Base-by-base conservation (phyloP, 1,284 basidiomycete genomes). In the Ganoderma meredithae region DNA sequence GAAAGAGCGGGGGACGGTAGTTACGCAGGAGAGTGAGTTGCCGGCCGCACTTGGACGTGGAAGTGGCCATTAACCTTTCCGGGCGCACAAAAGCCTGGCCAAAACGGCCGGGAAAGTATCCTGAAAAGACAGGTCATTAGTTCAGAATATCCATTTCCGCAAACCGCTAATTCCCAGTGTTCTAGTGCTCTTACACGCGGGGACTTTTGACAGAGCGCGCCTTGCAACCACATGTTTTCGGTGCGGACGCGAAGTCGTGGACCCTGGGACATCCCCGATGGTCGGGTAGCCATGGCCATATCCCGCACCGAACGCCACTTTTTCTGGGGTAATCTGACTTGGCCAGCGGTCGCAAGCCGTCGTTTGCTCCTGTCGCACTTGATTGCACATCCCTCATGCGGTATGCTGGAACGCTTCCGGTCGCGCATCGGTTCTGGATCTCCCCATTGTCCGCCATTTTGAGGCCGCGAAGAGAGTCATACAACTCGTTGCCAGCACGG, bases 371-470 rank as follows among this genome's bases (percentile, higher is more conserved):
- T 64, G 59, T 60, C 60, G 56, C 43, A 52, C 59, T 68, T 72
- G 67, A 69, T 67, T 61, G 63, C 39, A 58, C 40, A 59, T 62
- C 31, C 71, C 69, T 67, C 65, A 69, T 69, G 63, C 25, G 65
- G 71, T 70, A 70, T 66, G 65, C 70, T 70, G 58, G 67, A 69
- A 62, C 71, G 63, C 63, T 69, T 67, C 69, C 67, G 65, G 67
- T 66, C 62, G 33, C 47, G 63, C 65, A 72, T 72, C 71, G 66
- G 63, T 53, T 47, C 13, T 27, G 47, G 69, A 69, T 72, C 71
- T 72, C 67, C 60, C 71, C 71, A 72, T 72, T 72, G 71, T 72
- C 71, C 71, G 69, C 68, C 71, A 5, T 68, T 72, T 70, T 69
- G 43, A 69, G 69, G 58, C 41, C 64, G 65, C 63, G 60, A 64